Base-by-base conservation (phyloP, 441 rosid species). In the Viola pubescens region DNA sequence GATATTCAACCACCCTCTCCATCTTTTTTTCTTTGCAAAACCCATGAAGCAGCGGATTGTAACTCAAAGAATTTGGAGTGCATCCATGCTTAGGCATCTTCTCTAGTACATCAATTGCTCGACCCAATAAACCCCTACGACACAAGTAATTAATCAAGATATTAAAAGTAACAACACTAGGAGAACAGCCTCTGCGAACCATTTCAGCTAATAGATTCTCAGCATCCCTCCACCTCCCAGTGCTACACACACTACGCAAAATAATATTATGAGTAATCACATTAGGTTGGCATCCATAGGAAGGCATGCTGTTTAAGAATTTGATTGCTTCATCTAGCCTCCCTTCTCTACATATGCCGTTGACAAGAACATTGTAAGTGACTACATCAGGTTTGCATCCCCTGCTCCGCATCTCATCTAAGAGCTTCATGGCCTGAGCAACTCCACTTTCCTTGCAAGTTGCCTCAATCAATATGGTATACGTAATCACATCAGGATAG, bases 191-290 rank as follows among this genome's bases (percentile, higher is more conserved):
- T 70, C 84, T 87, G 4, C 69, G 54, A 42, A 79, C 74, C 97
- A 89, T 89, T 19, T 89, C 86, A 46, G 86, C 66, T 38, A 91
- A 73, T 37, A 91, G 81, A 70, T 56, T 83, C 73, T 91, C 96
- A 0, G 98, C 96, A 43, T 91, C 96, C 81, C 73, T 82, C 98
- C 95, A 85, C 71, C 98, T 81, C 56, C 88, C 95, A 0, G 94
- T 76, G 68, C 89, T 76, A 65, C 96, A 88, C 95, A 86, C 76
- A 73, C 94, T 80, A 55, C 94, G 82, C 73, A 91, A 68, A 8
- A 91, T 81, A 44, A 80, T 88, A 68, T 91, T 91, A 70, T 87
- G 83, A 7, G 94, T 83, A 52, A 88, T 82, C 61, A 85, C 94
- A 71, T 85, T 81, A 3, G 98, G 96, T 59, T 83, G 81, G 72